These are phyloP conservation scores for Moesziomyces globuligerus DNA, from an alignment of 1,284 basidiomycete genomes.

Conservation along the genomic window DNA sequence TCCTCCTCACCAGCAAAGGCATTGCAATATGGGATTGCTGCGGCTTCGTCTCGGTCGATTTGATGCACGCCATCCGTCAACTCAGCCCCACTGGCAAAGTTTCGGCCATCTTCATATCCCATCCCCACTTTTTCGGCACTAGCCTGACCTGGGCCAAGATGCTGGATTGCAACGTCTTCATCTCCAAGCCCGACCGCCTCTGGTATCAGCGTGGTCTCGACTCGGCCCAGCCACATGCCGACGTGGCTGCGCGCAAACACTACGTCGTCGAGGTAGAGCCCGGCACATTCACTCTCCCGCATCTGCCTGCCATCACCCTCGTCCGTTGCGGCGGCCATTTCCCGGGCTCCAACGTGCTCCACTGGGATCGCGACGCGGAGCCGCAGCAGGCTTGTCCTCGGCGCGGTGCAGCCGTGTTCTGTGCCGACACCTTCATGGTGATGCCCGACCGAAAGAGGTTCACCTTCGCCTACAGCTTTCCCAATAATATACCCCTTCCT, in stretches of 20 bases:
- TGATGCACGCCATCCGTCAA: slow-evolving; percentile 21
- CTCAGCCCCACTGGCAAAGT: slow-evolving; percentile 29
- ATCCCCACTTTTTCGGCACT: slow-evolving; percentile 36
- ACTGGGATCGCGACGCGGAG: slow-evolving; percentile 32
- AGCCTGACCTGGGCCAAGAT: slow-evolving; percentile 36
- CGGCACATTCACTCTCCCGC: slow-evolving; percentile 18
- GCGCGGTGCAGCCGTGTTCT: slow-evolving; percentile 28
- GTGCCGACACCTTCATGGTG: slow-evolving; percentile 35
- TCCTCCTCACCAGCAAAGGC: slow-evolving; percentile 23
- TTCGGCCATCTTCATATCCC: slow-evolving; percentile 30
- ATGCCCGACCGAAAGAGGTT: slow-evolving; percentile 25
- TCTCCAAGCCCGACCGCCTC: slow-evolving; percentile 32
- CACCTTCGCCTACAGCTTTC: slow-evolving; percentile 34
- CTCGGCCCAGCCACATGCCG: slow-evolving; percentile 7
- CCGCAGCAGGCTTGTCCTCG: neutral
- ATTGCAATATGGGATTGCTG: slow-evolving; percentile 38
- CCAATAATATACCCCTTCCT: slow-evolving; percentile 39
- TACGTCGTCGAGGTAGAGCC: slow-evolving; percentile 15
- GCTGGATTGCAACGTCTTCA: slow-evolving; percentile 44
- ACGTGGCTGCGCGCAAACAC: slow-evolving; percentile 21
- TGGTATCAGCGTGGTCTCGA: slow-evolving; percentile 40
- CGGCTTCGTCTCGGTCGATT: slow-evolving; percentile 28
- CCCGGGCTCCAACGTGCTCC: slow-evolving; percentile 13
- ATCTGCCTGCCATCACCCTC: slow-evolving; percentile 14
- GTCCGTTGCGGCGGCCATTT: slow-evolving; percentile 40